These are phyloP conservation scores for Trypethelium eluteriae DNA, from an alignment of 495 filamentous ascomycete species.

Conservation along the genomic window DNA sequence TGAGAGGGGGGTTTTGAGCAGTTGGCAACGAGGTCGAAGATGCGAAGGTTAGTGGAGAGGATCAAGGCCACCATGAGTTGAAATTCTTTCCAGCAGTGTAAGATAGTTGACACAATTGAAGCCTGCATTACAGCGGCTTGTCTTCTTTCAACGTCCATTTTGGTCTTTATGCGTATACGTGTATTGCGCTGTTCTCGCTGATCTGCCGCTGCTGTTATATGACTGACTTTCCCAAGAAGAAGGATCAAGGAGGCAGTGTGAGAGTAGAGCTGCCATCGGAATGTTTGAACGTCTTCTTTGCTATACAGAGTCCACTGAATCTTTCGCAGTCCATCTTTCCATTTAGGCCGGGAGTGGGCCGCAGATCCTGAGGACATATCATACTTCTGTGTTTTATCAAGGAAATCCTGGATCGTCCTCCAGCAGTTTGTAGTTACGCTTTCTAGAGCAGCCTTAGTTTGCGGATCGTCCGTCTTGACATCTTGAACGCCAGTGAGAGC, in stretches of 20 bases:
- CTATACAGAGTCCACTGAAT: slow-evolving; percentile 9
- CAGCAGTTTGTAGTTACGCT: not conserved
- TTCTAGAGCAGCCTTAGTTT: not conserved
- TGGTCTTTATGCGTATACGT: not conserved
- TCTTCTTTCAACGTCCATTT: not conserved
- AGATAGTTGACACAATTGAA: not conserved
- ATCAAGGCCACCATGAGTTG: not conserved
- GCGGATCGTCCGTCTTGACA: slow-evolving; percentile 1
- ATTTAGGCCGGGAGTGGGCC: not conserved
- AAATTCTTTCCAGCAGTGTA: not conserved
- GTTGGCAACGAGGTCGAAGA: not conserved
- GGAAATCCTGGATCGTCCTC: slow-evolving; percentile 1
- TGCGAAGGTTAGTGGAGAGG: not conserved
- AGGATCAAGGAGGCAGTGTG: slow-evolving; percentile 8
- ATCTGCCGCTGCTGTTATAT: not conserved
- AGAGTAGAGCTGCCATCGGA: slow-evolving; percentile 1
- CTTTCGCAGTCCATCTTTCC: not conserved
- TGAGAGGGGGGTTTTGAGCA: not conserved
- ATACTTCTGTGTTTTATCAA: slow-evolving; percentile 4
- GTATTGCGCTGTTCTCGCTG: not conserved
- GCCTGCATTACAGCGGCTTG: not conserved
- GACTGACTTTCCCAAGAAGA: not conserved
- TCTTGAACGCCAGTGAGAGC: not conserved
- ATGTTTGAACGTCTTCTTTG: slow-evolving; percentile 6
- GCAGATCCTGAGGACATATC: not conserved